Percentiles rank a stretch among this genome's conserved stretches.
These are phyloP conservation scores for Cordia subcordata DNA, from an alignment of 257 asterid species.

Conservation along the genomic window DNA sequence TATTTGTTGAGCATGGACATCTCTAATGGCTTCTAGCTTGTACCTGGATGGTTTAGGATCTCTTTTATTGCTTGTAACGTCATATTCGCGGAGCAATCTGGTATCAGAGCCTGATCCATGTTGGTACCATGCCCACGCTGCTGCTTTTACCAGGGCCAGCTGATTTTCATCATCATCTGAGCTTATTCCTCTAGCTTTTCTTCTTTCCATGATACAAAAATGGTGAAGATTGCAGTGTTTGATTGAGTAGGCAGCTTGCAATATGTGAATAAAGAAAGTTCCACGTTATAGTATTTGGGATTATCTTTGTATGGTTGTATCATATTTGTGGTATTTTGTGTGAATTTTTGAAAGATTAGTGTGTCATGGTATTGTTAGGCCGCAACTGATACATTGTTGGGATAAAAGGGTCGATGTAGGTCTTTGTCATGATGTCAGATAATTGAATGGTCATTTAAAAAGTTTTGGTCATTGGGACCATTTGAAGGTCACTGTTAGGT, in stretches of 20 bases:
- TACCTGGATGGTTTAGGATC: constrained; percentile 46
- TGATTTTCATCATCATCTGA: constrained; percentile 25
- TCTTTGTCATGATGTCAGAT: constrained; percentile 6
- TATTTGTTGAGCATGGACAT: neutral
- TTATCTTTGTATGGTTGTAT: constrained; percentile 2
- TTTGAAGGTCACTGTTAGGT: constrained; percentile 5
- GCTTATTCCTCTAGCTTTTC: constrained; percentile 17
- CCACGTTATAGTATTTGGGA: constrained; percentile 2
- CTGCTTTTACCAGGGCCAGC: constrained; percentile 37
- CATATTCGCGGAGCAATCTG: constrained; percentile 28
- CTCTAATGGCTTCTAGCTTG: constrained; percentile 42
- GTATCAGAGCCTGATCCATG: constrained; percentile 45
- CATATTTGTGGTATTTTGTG: neutral
- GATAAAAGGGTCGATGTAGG: neutral
- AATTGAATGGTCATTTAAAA: constrained; percentile 7
- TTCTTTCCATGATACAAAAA: constrained; percentile 20
- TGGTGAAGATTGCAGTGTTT: neutral
- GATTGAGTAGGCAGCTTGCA: neutral
- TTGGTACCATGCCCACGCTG: constrained; percentile 60
- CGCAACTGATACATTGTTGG: neutral
- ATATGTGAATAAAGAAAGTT: no score
- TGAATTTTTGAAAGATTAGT: constrained; percentile 10
- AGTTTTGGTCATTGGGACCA: constrained; percentile 1
- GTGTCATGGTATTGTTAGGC: neutral
- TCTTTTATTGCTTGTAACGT: constrained; percentile 20